These are phyloP conservation scores for Cyclotella atomus DNA, from an alignment of 108 stramenopile species.

Conservation along the genomic window DNA sequence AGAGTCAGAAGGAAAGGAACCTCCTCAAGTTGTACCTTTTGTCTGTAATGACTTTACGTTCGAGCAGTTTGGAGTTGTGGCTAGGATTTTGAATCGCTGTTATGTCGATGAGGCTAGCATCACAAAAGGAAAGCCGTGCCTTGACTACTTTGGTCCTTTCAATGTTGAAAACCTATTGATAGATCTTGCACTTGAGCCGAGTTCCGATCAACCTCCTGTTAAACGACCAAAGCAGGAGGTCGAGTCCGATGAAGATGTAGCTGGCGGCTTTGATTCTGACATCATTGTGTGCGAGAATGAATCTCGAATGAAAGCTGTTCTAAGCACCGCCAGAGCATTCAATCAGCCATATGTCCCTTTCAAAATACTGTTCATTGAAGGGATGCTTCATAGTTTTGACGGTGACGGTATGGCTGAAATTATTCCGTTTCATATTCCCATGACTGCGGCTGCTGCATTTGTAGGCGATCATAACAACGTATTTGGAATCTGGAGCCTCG, in stretches of 20 bases:
- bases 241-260: background rate
- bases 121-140: background rate
- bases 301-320: constrained; percentile 28
- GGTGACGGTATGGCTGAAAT: background rate
- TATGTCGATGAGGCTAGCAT: constrained; percentile 27
- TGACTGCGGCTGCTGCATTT: constrained; percentile 20
- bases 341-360: constrained; percentile 24
- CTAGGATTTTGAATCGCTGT: constrained; percentile 19
- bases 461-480: constrained; percentile 27
- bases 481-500: constrained; percentile 13
- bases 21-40: constrained; percentile 9
- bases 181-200: constrained; percentile 8
- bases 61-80: constrained; percentile 26
- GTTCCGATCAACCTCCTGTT: background rate
- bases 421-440: background rate
- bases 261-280: background rate
- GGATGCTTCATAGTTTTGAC: constrained; percentile 11
- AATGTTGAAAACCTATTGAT: constrained; percentile 20
- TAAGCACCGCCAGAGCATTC: constrained; percentile 4
- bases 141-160: constrained; percentile 29
- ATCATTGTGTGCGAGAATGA: constrained; percentile 31
- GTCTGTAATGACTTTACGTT: constrained; percentile 15
- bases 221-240: background rate
- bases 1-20: constrained; percentile 13
- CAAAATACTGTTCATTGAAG: constrained; percentile 29